Base-by-base conservation (phyloP, 371 early-diverging fungal genomes). In the Mortierella sp. region DNA sequence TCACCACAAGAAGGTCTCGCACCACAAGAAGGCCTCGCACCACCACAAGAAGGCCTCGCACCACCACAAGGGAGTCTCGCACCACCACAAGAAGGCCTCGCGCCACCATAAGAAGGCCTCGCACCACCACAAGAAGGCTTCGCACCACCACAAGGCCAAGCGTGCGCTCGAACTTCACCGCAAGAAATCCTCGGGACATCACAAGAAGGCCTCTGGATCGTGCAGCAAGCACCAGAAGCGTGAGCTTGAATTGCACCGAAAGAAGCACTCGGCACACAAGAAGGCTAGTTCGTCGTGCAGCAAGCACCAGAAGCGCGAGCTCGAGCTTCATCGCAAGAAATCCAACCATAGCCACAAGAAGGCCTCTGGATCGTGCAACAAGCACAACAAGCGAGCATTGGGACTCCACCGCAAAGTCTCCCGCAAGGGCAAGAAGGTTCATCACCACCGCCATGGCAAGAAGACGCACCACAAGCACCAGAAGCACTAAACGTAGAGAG, bases 261-360 rank as follows among this genome's bases (percentile, higher is more conserved):
- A 53, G 44, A 62, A 62, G 63, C 37, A 37, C 37, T 37, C 37
- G 37, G 37, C 37, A 37, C 37, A 37, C 37, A 37, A 37, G 37
- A 37, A 37, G 9, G 37, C 37, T 37, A 37, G 9, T 9, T 37
- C 37, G 37, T 37, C 37, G 3, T 37, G 19, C 23, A 16, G 21
- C 53, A 53, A 53, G 53, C 19, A 19, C 53, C 53, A 23, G 23
- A 53, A 53, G 53, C 19, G 18, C 23, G 18, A 16, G 30, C 2
- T 43, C 2, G 15, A 23, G 43, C 50, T 46, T 23, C 71, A 70
- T 62, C 65, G 46, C 29, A 72, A 66, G 66, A 62, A 70, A 46
- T 58, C 28, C n/a, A 55, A 28, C 52, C 62, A 66, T 16, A 21
- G 52, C 16, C 66, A 65, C n/a, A 56, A 66, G 58, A 68, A 74